Evolutionary conservation across 2,329 filamentous ascomycete genomes (phyloP).

Genomic region (Coccinonectria pachysandricola): DNA sequence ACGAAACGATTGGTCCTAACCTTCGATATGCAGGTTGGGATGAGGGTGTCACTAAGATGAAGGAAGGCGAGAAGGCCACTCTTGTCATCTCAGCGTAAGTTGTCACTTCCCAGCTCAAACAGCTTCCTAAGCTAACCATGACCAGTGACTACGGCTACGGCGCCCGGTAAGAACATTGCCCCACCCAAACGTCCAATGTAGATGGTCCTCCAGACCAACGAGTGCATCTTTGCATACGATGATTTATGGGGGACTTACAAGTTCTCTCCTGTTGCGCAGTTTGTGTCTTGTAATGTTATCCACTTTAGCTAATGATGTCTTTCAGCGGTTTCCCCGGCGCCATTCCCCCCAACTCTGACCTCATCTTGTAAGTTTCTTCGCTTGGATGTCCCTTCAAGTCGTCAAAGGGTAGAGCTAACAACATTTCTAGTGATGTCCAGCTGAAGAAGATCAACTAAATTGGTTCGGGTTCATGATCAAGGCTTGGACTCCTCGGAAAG

Average conservation of each 20-base stretch:
- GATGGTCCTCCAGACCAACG: too few species aligned
- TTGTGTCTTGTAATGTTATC: too few species aligned
- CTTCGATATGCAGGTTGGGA: constrained; percentile 74
- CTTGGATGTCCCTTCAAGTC: background rate
- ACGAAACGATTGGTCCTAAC: too few species aligned
- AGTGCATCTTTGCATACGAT: too few species aligned
- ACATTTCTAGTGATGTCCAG: constrained; percentile 50
- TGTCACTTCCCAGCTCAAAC: background rate
- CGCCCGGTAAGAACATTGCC: constrained; percentile 35
- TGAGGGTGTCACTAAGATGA: constrained; percentile 77
- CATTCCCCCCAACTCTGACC: constrained; percentile 64
- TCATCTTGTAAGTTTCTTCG: constrained; percentile 64
- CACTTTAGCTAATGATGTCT: too few species aligned
- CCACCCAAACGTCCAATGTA: background rate
- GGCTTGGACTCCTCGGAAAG: too few species aligned
- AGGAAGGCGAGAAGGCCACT: constrained; percentile 79
- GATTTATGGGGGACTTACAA: too few species aligned
- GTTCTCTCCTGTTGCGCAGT: too few species aligned
- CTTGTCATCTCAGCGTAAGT: constrained; percentile 58
- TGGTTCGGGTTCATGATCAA: background rate
- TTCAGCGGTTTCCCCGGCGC: constrained; percentile 69
- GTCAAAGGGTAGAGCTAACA: constrained; percentile 2
- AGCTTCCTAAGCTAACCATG: constrained; percentile 8
- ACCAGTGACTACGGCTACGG: constrained; percentile 56
- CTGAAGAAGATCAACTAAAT: constrained; percentile 51